These are phyloP conservation scores for Serendipita sp. DNA, from an alignment of 1,284 basidiomycete genomes.

Conservation along the genomic window DNA sequence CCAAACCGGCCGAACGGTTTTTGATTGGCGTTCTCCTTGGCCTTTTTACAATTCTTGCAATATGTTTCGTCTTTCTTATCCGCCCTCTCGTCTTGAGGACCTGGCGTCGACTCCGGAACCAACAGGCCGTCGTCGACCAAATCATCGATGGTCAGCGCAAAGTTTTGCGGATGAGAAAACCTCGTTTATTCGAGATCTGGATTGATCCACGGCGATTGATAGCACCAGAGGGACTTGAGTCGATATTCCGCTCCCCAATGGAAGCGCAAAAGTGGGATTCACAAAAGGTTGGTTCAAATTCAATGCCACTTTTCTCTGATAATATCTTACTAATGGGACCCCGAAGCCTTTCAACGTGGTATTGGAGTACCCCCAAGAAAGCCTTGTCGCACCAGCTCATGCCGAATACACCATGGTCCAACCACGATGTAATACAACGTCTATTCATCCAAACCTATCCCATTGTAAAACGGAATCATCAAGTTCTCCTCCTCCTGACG, in stretches of 20 bases:
- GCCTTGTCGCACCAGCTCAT: no score
- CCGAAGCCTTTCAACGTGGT: no score
- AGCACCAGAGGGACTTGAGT: background rate
- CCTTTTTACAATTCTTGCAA: background rate
- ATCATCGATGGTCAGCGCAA: background rate
- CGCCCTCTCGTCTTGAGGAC: background rate
- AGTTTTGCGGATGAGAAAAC: background rate
- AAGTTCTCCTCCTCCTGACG: background rate
- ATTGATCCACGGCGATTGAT: background rate
- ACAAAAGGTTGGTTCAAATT: no score
- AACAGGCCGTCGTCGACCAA: background rate
- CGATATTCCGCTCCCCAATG: no score
- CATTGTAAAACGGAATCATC: no score
- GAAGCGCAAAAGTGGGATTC: no score
- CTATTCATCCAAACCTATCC: no score
- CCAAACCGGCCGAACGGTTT: background rate
- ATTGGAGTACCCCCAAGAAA: no score
- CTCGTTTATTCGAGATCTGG: background rate
- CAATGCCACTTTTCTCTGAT: no score
- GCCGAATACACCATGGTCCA: no score
- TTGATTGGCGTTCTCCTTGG: background rate
- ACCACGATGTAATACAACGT: no score
- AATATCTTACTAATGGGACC: no score
- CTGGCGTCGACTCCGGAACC: background rate
- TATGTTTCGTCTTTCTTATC: conserved; percentile 1